A percentile compares a stretch with the other conserved stretches of the same genome.
These are phyloP conservation scores for Pseudogymnoascus sp. DNA, from an alignment of 2,329 filamentous ascomycete genomes.

Conservation along the genomic window DNA sequence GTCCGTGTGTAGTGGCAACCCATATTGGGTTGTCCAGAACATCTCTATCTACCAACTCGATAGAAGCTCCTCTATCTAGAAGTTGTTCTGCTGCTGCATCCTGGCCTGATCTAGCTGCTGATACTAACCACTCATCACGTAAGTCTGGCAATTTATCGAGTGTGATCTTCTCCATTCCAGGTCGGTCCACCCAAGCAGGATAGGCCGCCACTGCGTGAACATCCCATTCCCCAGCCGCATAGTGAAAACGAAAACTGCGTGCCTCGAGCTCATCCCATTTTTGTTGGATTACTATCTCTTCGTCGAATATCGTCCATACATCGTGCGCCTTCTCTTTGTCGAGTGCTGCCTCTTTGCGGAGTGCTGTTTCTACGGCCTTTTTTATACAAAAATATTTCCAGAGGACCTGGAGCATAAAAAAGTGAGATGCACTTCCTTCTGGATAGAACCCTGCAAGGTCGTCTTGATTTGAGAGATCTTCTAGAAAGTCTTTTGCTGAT, in stretches of 20 bases:
- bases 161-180: background rate
- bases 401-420: background rate
- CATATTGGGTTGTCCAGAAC: background rate
- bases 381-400: background rate
- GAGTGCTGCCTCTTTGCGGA: background rate
- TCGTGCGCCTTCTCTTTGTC: background rate
- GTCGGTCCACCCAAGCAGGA: background rate
- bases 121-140: background rate
- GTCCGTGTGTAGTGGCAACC: background rate
- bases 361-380: background rate
- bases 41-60: too few relatives aligned
- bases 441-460: background rate
- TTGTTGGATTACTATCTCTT: background rate
- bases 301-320: background rate
- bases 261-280: background rate
- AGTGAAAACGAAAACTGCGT: background rate
- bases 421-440: background rate
- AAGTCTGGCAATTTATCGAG: background rate
- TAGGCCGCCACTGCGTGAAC: background rate
- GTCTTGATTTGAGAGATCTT: background rate
- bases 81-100: background rate
- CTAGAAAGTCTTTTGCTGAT: slow-evolving; percentile 27
- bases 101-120: background rate
- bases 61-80: background rate
- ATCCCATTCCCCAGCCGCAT: background rate